Conservation (phyloP, 768 basidiomycete species). For the Asterophora parasitica region DNA sequence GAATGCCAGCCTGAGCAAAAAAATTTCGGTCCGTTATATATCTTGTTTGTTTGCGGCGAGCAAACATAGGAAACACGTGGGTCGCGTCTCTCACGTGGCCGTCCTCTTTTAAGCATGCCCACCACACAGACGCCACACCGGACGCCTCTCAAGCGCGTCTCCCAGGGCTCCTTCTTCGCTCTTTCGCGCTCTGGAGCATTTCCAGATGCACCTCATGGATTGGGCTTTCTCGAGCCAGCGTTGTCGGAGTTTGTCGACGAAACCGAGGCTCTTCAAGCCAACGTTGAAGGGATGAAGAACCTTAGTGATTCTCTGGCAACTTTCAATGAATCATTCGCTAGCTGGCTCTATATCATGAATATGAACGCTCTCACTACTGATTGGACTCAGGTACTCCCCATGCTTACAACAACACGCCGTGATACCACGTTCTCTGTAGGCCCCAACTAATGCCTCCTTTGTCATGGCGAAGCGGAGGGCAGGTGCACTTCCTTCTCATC, state of each 20-base stretch:
- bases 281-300: slow-evolving; percentile 64
- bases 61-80: slow-evolving; percentile 18
- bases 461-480: slow-evolving; percentile 53
- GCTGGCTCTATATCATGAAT: slow-evolving; percentile 86
- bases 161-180: slow-evolving; percentile 85
- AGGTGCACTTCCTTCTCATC: slow-evolving; percentile 32
- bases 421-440: slow-evolving; percentile 30
- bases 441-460: slow-evolving; percentile 59
- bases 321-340: slow-evolving; percentile 93
- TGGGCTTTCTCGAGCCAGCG: slow-evolving; percentile 81
- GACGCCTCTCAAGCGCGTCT: slow-evolving; percentile 84
- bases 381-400: slow-evolving; percentile 70
- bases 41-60: slow-evolving; percentile 11
- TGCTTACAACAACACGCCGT: background rate
- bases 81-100: slow-evolving; percentile 12
- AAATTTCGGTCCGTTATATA: slow-evolving; percentile 13
- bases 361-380: slow-evolving; percentile 95
- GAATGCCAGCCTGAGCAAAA: slow-evolving; percentile 16
- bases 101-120: slow-evolving; percentile 9
- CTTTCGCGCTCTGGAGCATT: slow-evolving; percentile 74
- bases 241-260: slow-evolving; percentile 88
- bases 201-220: slow-evolving; percentile 74
- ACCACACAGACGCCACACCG: slow-evolving; percentile 51
- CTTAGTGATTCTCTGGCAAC: slow-evolving; percentile 73
- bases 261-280: slow-evolving; percentile 71